phyloP scores from a whole-genome alignment of 1,284 basidiomycete genomes.

The Pseudozyma thailandica region DNA sequence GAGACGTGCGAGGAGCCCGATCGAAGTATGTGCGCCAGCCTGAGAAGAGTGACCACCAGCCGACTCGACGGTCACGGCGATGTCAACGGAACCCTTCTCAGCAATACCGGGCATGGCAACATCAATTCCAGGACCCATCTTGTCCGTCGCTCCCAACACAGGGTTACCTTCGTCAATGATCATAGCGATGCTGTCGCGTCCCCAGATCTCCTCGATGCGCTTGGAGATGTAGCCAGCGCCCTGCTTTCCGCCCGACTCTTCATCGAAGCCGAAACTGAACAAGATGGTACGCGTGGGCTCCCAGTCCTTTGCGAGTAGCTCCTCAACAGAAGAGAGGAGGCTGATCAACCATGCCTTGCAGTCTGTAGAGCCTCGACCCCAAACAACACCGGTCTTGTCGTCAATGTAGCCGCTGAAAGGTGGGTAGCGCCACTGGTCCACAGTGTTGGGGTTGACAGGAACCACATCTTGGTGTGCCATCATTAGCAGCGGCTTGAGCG shows the following conservation, averaged over 20 bases:
- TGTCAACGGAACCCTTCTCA: slow-evolving; percentile 75
- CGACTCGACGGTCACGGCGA: slow-evolving; percentile 61
- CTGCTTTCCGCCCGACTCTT: slow-evolving; percentile 71
- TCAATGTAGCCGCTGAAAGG: slow-evolving; percentile 72
- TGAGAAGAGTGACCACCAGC: slow-evolving; percentile 77
- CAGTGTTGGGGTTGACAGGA: slow-evolving; percentile 71
- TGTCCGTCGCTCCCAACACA: slow-evolving; percentile 36
- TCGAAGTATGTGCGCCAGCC: slow-evolving; percentile 41
- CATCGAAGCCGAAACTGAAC: slow-evolving; percentile 78
- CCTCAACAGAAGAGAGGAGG: slow-evolving; percentile 71
- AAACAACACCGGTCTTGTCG: slow-evolving; percentile 70
- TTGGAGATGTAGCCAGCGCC: slow-evolving; percentile 57
- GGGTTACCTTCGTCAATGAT: slow-evolving; percentile 63
- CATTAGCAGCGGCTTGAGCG: slow-evolving; percentile 76
- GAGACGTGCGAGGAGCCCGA: slow-evolving; percentile 40
- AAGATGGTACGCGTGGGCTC: slow-evolving; percentile 71
- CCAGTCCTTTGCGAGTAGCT: slow-evolving; percentile 69
- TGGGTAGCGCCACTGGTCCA: slow-evolving; percentile 71
- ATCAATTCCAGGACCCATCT: slow-evolving; percentile 40
- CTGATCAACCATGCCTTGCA: slow-evolving; percentile 70
- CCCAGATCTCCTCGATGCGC: slow-evolving; percentile 53
- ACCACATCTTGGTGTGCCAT: slow-evolving; percentile 72
- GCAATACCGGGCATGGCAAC: slow-evolving; percentile 71
- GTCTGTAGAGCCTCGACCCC: slow-evolving; percentile 69
- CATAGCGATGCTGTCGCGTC: slow-evolving; percentile 56